Base-by-base conservation (phyloP, 1,284 basidiomycete species). In the Microstroma glucosiphilum region DNA sequence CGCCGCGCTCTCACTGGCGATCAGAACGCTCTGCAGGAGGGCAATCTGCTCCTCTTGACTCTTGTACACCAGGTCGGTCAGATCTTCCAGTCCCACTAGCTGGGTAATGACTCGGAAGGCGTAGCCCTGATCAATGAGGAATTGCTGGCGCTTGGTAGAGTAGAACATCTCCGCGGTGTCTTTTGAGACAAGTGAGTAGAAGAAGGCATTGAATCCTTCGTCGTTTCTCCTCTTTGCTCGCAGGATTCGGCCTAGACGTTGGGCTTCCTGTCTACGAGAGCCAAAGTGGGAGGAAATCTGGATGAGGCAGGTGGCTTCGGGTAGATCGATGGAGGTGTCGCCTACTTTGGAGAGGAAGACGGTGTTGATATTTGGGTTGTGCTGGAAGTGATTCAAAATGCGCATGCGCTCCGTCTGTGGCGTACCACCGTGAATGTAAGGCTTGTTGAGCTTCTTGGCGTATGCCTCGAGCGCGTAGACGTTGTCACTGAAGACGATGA, bases 271-370 rank as follows among this genome's bases (percentile, higher is more conserved):
- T 69, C 96, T 84, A 66, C 96, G 89, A 46, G 94, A 97, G 25
- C 96, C 96, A 81, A 98, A 99, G 81, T 99, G 96, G 17, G 92
- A 96, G n/a, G 92, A 96, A 70, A 99, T 97, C 82, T 98, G 96
- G 71, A 99, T 98, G 67, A 99, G 86, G 81, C 96, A 98, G 7
- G 96, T 98, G 57, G 96, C 96, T 82, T 98, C 96, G 26, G 96
- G 96, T 59, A 99, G 82, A 83, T 98, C 96, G 80, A 99, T 98
- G 49, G 93, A 97, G 40, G 96, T 99, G 80, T 99, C 96, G 74
- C 96, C 96, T 72, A 99, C 93, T 83, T 98, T 98, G 42, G 94
- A 97, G 60, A 99, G 83, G 83, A 99, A 99, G 74, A 99, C 98
- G 1, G 96, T 98, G 82, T 96, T 98, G 70, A 98, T 89, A 68